Base-by-base conservation (phyloP, 2,329 filamentous ascomycete genomes). In the Xylariomycetidae sp. region DNA sequence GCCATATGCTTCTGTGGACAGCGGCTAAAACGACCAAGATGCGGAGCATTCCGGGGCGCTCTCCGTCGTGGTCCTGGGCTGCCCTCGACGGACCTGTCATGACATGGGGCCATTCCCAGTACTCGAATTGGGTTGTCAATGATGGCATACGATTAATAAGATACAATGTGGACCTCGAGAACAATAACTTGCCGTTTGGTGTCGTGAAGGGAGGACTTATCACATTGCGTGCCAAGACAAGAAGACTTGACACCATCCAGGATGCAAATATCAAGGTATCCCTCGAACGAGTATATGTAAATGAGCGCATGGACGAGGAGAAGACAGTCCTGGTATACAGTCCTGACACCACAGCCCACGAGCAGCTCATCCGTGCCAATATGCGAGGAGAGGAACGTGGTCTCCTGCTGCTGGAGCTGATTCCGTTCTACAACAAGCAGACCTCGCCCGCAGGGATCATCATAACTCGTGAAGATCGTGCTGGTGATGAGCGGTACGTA, bases 21-120 rank as follows among this genome's bases (percentile, higher is more conserved):
- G 37, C 32, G 8, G 27, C 17, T n/a, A 14, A 27, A 7, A 38
- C 16, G 19, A 27, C 25, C 16, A 31, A 25, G 14, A 18, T 31
- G 14, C 6, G 25, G 2, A 12, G 13, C 9, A 27, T 27, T 25
- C n/a, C 30, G 4, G 19, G 5, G 14, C 12, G 33, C 4, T 31
- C 38, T 4, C 45, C 43, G 3, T 42, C 41, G 2, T 46, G 43
- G 43, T 44, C 35, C n/a, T 48, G 45, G 45, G 38, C 42, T 29
- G 39, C 42, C 4, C 30, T 48, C 3, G 32, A 40, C 10, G 42
- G 40, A 5, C 34, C 34, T 2, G 13, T 23, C 9, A 39, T 31
- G 14, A 26, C 27, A 19, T 34, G 30, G 32, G 19, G 25, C 12
- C 30, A 22, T 12, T 29, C 14, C n/a, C n/a, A n/a, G n/a, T n/a